Conservation (phyloP, 2,329 filamentous ascomycete species). For the Botrytis fabae region DNA sequence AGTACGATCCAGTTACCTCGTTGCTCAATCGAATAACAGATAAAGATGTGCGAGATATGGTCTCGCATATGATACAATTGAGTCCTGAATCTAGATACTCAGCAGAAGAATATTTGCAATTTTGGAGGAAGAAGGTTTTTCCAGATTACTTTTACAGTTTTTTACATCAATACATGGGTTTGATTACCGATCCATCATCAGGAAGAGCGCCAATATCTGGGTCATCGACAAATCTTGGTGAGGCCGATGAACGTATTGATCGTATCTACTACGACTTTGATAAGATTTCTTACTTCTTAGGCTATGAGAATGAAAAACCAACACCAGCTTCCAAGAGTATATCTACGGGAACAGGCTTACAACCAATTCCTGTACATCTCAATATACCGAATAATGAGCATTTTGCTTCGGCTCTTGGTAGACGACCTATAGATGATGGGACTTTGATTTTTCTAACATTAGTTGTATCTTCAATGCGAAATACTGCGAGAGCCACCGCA, state of each 20-base stretch:
- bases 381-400: constrained; percentile 86
- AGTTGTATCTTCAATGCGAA: constrained; percentile 83
- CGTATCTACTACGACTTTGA: constrained; percentile 93
- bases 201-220: constrained; percentile 72
- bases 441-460: constrained; percentile 90
- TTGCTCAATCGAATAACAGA: constrained; percentile 87
- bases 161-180: constrained; percentile 94
- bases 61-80: constrained; percentile 93
- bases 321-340: constrained; percentile 40
- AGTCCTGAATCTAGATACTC: constrained; percentile 90
- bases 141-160: constrained; percentile 98
- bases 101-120: constrained; percentile 89
- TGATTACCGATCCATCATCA: constrained; percentile 87
- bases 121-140: constrained; percentile 90
- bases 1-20: constrained; percentile 83
- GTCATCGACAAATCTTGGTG: constrained; percentile 70
- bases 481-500: constrained; percentile 84
- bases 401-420: constrained; percentile 59
- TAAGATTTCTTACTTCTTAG: constrained; percentile 93
- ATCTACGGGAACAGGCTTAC: constrained; percentile 53
- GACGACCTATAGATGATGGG: constrained; percentile 75
- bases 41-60: constrained; percentile 80
- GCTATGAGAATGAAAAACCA: constrained; percentile 57
- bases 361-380: constrained; percentile 76
- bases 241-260: constrained; percentile 92